Evolutionary conservation across 2,329 filamentous ascomycete genomes (phyloP).

Genomic region (Exophiala aquamarina): DNA sequence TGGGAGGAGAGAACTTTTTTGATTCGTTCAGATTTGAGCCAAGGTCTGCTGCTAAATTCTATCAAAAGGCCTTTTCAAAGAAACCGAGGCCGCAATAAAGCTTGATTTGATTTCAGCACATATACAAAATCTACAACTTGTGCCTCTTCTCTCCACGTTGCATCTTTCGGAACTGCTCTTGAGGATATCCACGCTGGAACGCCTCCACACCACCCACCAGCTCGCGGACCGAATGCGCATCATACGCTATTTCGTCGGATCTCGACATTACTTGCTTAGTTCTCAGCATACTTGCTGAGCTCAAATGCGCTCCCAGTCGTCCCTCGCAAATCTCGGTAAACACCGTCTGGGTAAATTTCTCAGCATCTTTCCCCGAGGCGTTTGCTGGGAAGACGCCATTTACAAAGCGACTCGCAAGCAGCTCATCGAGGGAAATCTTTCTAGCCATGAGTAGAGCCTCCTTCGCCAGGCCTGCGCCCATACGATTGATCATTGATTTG

Average conservation of each 20-base stretch:
- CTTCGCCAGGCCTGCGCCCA: conserved; percentile 72
- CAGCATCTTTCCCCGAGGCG: conserved; percentile 57
- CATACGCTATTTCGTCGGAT: conserved; percentile 69
- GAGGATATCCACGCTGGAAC: conserved; percentile 75
- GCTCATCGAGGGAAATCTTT: conserved; percentile 63
- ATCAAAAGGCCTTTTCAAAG: no score
- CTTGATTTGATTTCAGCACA: no score
- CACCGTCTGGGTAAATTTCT: conserved; percentile 68
- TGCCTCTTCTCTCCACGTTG: conserved; percentile 86
- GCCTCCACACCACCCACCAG: conserved; percentile 80
- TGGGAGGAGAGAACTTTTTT: no score
- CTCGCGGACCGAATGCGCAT: conserved; percentile 75
- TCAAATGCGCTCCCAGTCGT: conserved; percentile 72
- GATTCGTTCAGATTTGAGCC: no score
- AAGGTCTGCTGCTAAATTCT: no score
- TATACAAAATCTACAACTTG: conserved; percentile 83
- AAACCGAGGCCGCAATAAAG: no score
- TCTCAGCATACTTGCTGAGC: conserved; percentile 60
- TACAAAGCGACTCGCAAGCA: conserved; percentile 69
- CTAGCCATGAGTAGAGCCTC: conserved; percentile 81
- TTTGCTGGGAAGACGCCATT: conserved; percentile 45
- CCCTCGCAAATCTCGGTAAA: conserved; percentile 74
- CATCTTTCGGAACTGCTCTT: conserved; percentile 82
- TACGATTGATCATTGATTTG: conserved; percentile 66
- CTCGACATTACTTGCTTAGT: conserved; percentile 72